Evolutionary conservation across 768 basidiomycete species (phyloP), one percentile per base, ranked within the genome.

Genomic region (Xerocomellus dryophilus): DNA sequence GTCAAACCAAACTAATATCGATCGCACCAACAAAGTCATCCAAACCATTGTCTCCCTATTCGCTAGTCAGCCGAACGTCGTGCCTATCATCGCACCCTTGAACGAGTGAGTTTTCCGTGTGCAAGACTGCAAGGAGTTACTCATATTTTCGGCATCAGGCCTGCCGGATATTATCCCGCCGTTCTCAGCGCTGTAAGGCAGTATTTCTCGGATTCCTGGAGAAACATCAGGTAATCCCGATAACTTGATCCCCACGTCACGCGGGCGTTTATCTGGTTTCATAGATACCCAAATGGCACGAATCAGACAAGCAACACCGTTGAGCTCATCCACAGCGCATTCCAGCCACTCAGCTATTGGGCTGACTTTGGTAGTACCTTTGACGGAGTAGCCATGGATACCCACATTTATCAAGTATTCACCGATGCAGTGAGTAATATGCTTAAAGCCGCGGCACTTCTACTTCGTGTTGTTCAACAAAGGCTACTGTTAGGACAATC

Each of bases 371-470:
- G 5, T 23, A 70, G 82, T 0, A 53, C 74, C 35, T 86, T 59
- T 53, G 63, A 83, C 39, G 86, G 87, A 11, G 90, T 90, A 18
- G 80, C 85, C 20, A 81, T 93, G 74, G 90, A 90, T 67, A 89
- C 85, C 32, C 88, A 90, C 63, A 81, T 86, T 48, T 90, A 90
- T 63, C 86, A 89, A 63, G 78, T 90, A 69, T 90, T 90, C 73
- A 79, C 78, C 20, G 61, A 78, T 35, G 66, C 73, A n/a, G 86
- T 86, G 61, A 66, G 81, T 66, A n/a, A 35, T 23, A 18, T 35
- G 7, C 29, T 29, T 29, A 29, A 5, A n/a, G 18, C 18, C 39
- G 39, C 39, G 18, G 12, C 7, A n/a, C 38, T 34, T 34, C n/a
- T 42, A 10, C n/a, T n/a, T 44, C 11, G 18, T 14, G 27, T 32